Base-by-base conservation (phyloP, 2,329 filamentous ascomycete species). In the Aspergillus sp. region DNA sequence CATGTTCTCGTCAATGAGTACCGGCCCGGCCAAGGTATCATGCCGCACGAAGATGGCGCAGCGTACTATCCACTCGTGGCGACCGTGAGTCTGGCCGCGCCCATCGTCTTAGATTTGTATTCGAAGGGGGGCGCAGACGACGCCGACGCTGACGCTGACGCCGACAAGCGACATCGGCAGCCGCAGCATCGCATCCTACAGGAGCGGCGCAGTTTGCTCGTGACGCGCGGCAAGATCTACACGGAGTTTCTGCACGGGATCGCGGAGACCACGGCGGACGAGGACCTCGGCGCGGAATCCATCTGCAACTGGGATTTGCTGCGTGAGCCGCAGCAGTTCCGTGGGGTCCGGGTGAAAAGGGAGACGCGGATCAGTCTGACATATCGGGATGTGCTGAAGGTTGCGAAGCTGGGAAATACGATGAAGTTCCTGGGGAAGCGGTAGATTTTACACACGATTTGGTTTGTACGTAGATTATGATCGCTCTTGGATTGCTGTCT, bases 1-100 rank as follows among this genome's bases (percentile, higher is more conserved):
- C 94, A 97, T 73, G 90, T 95, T 43, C 79, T 97, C 35, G 85
- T 97, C 61, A 99, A 99, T 66, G 92, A 96, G 70, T 99, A 97
- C 70, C 79, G 80, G 1, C 84, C 89, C 0, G 90, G 89, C 2
- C 83, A 96, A 57, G 93, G 93, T n/a, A 97, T 97, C 60, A 95
- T 96, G 89, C 86, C 92, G 44, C 93, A 97, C 70, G 94, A 96
- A 78, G 93, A 99, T 69, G 94, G 93, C 1, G 76, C 82, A 8
- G 90, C 93, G 9, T 99, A 99, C 68, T 82, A 88, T 66, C 88
- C 88, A 1, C 84, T 95, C 13, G 93, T 96, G 11, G 94, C 90
- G 58, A 97, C 94, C 1, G 86, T 97, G 57, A 95, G 90, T 73
- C 75, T 99, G 7, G 90, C 90, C 0, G 83, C 84, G 9, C 83